These are phyloP conservation scores for Rhizophagus sp. DNA, from an alignment of 192 early-diverging fungal genomes.

Conservation along the genomic window DNA sequence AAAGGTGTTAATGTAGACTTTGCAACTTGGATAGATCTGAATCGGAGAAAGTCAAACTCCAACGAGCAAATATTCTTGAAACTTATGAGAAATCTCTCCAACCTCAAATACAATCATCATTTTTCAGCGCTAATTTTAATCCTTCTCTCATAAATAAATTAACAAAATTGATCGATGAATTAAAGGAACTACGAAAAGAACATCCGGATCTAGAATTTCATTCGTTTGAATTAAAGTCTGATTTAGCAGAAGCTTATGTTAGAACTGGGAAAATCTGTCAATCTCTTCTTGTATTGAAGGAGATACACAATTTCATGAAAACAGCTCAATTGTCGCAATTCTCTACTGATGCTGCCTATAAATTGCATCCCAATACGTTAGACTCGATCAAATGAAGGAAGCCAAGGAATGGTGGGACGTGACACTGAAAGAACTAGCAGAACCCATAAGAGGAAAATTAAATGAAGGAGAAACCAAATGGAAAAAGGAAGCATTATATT, in stretches of 20 bases:
- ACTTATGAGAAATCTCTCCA: not conserved
- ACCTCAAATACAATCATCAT: not conserved
- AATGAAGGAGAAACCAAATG: not conserved
- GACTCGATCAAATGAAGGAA: not conserved
- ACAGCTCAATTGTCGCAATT: not conserved
- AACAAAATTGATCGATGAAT: not conserved
- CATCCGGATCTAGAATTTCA: slow-evolving; percentile 5
- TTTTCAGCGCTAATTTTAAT: not conserved
- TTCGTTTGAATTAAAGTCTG: not conserved
- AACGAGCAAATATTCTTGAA: not conserved
- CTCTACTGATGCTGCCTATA: not conserved
- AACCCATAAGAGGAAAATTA: not conserved
- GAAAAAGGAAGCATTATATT: not conserved
- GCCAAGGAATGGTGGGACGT: not conserved
- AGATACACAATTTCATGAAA: not conserved
- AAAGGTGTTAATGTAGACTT: not conserved
- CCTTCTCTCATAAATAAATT: not conserved
- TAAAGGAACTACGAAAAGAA: not conserved
- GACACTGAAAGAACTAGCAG: not conserved
- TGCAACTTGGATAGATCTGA: slow-evolving; percentile 1
- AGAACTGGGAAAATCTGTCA: not conserved
- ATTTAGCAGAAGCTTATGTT: not conserved
- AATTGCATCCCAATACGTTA: not conserved
- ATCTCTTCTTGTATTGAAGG: not conserved
- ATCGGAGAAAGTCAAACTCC: not conserved